Base-by-base conservation (phyloP, 192 early-diverging fungal species). In the Umbelopsis vinacea region DNA sequence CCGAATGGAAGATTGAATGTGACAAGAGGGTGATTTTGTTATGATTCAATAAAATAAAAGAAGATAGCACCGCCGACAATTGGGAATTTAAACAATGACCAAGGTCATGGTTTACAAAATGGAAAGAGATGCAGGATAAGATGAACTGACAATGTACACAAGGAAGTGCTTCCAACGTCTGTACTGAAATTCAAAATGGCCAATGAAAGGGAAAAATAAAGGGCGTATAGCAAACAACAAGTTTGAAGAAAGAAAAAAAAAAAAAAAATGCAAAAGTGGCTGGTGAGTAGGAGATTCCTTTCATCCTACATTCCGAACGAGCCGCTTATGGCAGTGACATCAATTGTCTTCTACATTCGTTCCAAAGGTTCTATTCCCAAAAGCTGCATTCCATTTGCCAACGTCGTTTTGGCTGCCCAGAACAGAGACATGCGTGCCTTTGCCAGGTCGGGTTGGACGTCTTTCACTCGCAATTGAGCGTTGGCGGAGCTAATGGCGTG, bases 291-390 rank as follows among this genome's bases (percentile, higher is more conserved):
- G n/a, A 21, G 48, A 50, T n/a, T 50, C 48, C 48, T 50, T 50
- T 15, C 17, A 33, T 57, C 54, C n/a, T 0, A 63, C 57, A 63
- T 63, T 63, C 57, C 57, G 57, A 29, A 17, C 8, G 3, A 19
- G 26, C 57, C n/a, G 54, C 19, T 37, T 63, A 37, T n/a, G 40
- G 40, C 11, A 43, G 57, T 29, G 11, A 37, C 6, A 37, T 26
- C 33, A 12, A 19, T 3, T 17, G 4, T 60, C 33, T 6, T 17
- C 29, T 33, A 97, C 94, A 97, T 97, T 74, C 92, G 80, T 72
- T 94, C 90, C 21, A 96, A 75, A 14, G 94, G 94, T 43, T 80
- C 77, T 23, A 97, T 78, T 26, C 94, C 94, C 43, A 97, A 74
- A 6, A 94, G 72, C 15, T 83, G 78, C 66, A 97, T 80, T 0